Percentiles rank a stretch among this genome's conserved stretches.
Evolutionary conservation across 176 grass and related monocot species (phyloP).

Genomic region (Secale cereale): DNA sequence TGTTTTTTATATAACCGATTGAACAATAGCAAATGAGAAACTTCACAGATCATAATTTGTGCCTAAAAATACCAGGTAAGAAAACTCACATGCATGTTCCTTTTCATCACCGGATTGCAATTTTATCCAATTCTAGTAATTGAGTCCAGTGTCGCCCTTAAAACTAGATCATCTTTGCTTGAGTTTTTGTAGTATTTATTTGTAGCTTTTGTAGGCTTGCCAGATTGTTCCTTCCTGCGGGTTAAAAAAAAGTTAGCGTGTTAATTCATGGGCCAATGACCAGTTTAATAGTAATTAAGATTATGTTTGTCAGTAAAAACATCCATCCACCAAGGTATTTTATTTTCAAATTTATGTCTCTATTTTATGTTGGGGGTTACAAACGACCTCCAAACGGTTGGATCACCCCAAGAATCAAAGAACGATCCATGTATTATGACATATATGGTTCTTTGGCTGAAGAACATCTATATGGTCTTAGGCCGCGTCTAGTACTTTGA

Average conservation of each 20-base stretch:
- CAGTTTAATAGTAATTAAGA: background rate
- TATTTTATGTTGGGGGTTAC: background rate
- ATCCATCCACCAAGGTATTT: background rate
- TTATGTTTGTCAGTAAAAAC: background rate
- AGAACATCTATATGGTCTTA: background rate
- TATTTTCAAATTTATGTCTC: background rate
- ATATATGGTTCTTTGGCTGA: background rate
- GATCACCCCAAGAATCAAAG: background rate
- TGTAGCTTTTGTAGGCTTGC: slow-evolving; percentile 44
- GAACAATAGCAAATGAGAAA: too few species aligned
- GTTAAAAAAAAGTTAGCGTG: background rate
- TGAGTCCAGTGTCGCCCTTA: too few species aligned
- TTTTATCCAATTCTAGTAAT: too few species aligned
- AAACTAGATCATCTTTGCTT: too few species aligned
- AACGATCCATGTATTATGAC: background rate
- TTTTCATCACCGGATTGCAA: background rate
- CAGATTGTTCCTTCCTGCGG: slow-evolving; percentile 49
- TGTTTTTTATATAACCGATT: background rate
- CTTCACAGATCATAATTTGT: background rate
- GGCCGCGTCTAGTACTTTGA: background rate
- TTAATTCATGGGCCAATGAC: too few species aligned
- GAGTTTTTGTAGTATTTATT: slow-evolving; percentile 25
- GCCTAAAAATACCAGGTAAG: background rate
- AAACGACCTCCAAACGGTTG: background rate
- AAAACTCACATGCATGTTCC: background rate